phyloP scores from a whole-genome alignment of 2,329 filamentous ascomycete genomes.

The Metarhizium album region DNA sequence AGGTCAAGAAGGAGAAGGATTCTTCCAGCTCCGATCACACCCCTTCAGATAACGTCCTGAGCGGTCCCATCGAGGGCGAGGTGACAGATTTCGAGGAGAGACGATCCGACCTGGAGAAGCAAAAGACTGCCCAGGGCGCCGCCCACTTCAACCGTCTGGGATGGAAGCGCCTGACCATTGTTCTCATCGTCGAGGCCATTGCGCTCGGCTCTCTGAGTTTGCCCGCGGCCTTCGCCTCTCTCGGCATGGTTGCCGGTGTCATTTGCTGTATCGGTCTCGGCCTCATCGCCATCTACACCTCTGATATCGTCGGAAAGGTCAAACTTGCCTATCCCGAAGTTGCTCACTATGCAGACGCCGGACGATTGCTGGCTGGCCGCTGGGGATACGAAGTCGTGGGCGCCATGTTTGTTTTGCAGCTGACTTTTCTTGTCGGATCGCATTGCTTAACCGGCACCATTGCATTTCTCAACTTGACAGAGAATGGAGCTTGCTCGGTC shows the following conservation, averaged over 20 bases:
- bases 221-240: conserved; percentile 38
- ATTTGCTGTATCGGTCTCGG: conserved; percentile 32
- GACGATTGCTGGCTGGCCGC: conserved; percentile 47
- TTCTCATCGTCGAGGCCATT: conserved; percentile 47
- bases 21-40: conserved; percentile 6
- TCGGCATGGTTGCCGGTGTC: conserved; percentile 42
- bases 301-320: conserved; percentile 35
- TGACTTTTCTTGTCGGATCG: conserved; percentile 61
- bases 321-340: conserved; percentile 44
- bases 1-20: conserved; percentile 3
- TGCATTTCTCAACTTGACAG: conserved; percentile 54
- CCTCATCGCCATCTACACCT: conserved; percentile 36
- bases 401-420: conserved; percentile 49
- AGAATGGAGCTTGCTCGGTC: conserved; percentile 38
- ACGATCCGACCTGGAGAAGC: conserved; percentile 32
- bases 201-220: conserved; percentile 42
- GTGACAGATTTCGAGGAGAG: conserved; percentile 27
- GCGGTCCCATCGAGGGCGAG: conserved; percentile 19
- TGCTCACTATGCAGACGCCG: conserved; percentile 58
- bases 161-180: conserved; percentile 45
- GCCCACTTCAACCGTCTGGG: conserved; percentile 42
- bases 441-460: conserved; percentile 62
- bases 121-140: conserved; percentile 32
- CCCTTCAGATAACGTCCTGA: conserved; percentile 16
- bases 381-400: conserved; percentile 53